These are phyloP conservation scores for Nemania bipapillata DNA, from an alignment of 2,329 filamentous ascomycete genomes.

Conservation along the genomic window DNA sequence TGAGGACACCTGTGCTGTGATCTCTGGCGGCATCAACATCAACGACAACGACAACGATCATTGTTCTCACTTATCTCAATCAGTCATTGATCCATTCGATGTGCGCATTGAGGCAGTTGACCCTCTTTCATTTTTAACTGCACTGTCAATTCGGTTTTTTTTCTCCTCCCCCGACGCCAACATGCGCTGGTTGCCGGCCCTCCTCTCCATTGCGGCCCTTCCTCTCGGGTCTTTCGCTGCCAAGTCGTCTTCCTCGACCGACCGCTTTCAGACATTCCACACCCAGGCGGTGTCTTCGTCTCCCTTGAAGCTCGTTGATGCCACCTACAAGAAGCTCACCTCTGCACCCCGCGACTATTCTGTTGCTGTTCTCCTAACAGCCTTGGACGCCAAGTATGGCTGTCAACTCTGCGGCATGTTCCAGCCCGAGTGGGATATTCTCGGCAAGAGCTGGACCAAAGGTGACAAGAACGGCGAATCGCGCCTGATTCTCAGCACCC, in stretches of 20 bases:
- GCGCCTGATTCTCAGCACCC: conserved; percentile 79
- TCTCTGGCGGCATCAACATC: conserved; percentile 7
- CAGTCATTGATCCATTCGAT: conserved; percentile 28
- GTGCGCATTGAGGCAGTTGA: conserved; percentile 19
- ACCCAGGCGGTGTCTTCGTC: conserved; percentile 71
- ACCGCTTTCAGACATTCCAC: conserved; percentile 78
- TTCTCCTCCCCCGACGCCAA: conserved; percentile 51
- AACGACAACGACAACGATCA: conserved; percentile 6
- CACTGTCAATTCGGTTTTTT: conserved; percentile 30
- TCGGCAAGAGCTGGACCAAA: conserved; percentile 86
- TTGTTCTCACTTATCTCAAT: not conserved
- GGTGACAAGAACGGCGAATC: conserved; percentile 80
- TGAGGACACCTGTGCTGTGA: conserved; percentile 39
- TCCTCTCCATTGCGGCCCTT: conserved; percentile 70
- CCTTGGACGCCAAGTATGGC: conserved; percentile 82
- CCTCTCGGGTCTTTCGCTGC: conserved; percentile 71
- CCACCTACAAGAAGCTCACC: conserved; percentile 79
- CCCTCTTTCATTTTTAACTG: conserved; percentile 19
- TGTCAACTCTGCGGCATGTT: conserved; percentile 90
- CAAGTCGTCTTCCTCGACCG: conserved; percentile 64
- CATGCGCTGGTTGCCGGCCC: conserved; percentile 75
- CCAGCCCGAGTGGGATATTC: conserved; percentile 90
- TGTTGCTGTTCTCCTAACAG: conserved; percentile 84
- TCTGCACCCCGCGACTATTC: conserved; percentile 83
- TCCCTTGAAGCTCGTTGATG: conserved; percentile 82